Evolutionary conservation across 1,284 basidiomycete genomes (phyloP).

Genomic region (Cystobasidium sp.): DNA sequence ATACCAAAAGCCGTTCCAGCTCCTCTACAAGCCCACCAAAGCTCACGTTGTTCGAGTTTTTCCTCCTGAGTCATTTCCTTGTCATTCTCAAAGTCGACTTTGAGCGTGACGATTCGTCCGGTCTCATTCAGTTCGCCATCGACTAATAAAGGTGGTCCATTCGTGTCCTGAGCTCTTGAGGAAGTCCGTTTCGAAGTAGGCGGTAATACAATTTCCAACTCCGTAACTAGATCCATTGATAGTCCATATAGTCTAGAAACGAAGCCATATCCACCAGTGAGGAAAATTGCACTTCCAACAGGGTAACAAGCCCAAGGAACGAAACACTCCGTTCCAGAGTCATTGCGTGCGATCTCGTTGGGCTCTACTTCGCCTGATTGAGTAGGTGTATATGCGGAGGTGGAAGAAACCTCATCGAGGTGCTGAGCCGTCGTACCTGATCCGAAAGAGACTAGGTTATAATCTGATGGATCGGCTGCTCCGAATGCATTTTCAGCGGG

Average conservation of each 20-base stretch:
- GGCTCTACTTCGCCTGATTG: conserved; percentile 58
- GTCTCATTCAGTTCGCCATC: conserved; percentile 4
- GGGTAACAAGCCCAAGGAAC: conserved; percentile 64
- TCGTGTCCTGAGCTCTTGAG: conserved; percentile 46
- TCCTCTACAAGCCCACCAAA: conserved; percentile 89
- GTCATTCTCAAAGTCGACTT: conserved; percentile 44
- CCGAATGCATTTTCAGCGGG: conserved; percentile 16
- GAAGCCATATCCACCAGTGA: conserved; percentile 80
- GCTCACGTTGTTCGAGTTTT: conserved; percentile 56
- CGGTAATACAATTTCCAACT: conserved; percentile 54
- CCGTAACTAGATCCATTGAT: conserved; percentile 78
- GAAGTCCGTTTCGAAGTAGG: conserved; percentile 51
- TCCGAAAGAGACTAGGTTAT: conserved; percentile 79
- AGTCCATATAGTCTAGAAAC: conserved; percentile 78
- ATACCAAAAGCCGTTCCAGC: conserved; percentile 82
- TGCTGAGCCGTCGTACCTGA: conserved; percentile 80
- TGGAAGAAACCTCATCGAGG: conserved; percentile 73
- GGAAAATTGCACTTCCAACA: conserved; percentile 46
- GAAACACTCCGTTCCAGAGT: conserved; percentile 58
- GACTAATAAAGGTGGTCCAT: conserved; percentile 42
- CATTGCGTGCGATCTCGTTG: conserved; percentile 58
- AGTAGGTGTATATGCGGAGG: conserved; percentile 58
- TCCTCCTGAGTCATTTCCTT: conserved; percentile 52
- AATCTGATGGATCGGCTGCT: conserved; percentile 54
- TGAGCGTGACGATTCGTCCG: conserved; percentile 40